Conservation (phyloP, 495 filamentous ascomycete species). For the Jackrogersella multiformis region DNA sequence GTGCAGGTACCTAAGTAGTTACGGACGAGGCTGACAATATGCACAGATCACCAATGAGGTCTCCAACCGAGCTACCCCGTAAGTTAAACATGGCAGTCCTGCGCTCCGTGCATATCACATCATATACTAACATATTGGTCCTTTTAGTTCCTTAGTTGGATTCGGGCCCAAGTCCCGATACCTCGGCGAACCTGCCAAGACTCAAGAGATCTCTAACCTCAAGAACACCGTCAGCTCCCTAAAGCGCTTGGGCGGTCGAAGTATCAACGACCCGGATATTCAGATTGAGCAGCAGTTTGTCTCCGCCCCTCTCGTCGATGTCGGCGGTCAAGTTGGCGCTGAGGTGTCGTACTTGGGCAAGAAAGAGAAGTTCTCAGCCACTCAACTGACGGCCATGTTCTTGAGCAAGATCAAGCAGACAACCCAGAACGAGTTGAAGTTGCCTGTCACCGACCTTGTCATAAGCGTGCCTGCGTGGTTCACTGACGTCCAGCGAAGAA, state of each 20-base stretch:
- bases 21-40: slow-evolving; percentile 34
- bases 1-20: slow-evolving; percentile 5
- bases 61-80: slow-evolving; percentile 98
- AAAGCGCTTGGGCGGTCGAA: slow-evolving; percentile 89
- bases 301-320: slow-evolving; percentile 85
- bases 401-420: slow-evolving; percentile 92
- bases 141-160: slow-evolving; percentile 85
- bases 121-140: slow-evolving; percentile 16
- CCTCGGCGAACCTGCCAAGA: slow-evolving; percentile 94
- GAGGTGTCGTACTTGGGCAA: slow-evolving; percentile 94
- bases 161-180: slow-evolving; percentile 94
- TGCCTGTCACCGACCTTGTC: slow-evolving; percentile 94
- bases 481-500: slow-evolving; percentile 90
- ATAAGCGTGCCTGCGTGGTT: slow-evolving; percentile 97
- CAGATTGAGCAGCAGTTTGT: slow-evolving; percentile 90
- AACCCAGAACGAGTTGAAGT: slow-evolving; percentile 83
- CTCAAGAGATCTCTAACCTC: slow-evolving; percentile 98
- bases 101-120: slow-evolving; percentile 1
- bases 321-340: slow-evolving; percentile 92
- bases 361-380: slow-evolving; percentile 91
- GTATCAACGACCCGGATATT: slow-evolving; percentile 88
- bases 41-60: slow-evolving; percentile 96
- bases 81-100: slow-evolving; percentile 59
- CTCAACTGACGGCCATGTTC: slow-evolving; percentile 94
- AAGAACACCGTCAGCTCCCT: slow-evolving; percentile 97